Conservation (phyloP, 2,329 filamentous ascomycete species). For the Xylaria polymorpha region DNA sequence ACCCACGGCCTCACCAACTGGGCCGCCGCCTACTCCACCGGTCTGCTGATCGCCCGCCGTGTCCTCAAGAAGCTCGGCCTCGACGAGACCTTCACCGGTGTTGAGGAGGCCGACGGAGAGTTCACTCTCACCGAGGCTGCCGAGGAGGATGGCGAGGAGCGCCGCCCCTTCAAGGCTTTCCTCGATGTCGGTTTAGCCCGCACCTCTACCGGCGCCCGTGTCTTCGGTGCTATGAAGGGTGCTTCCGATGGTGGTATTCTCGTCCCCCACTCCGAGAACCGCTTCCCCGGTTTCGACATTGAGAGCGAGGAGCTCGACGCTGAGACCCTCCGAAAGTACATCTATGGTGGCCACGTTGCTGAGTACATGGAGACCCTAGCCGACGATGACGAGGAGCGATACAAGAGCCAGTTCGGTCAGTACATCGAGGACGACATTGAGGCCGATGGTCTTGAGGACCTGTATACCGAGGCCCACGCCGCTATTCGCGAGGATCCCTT, state of each 20-base stretch:
- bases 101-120: conserved; percentile 97
- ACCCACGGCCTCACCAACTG: conserved; percentile 99
- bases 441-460: conserved; percentile 95
- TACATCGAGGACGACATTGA: conserved; percentile 98
- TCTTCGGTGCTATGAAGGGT: conserved; percentile 99
- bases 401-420: conserved; percentile 96
- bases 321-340: conserved; percentile 98
- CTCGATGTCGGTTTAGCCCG: conserved; percentile 97
- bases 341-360: conserved; percentile 96
- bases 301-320: conserved; percentile 98
- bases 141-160: conserved; percentile 89
- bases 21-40: conserved; percentile 96
- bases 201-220: conserved; percentile 97
- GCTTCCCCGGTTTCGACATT: conserved; percentile 98
- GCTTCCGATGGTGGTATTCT: conserved; percentile 97
- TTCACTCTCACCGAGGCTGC: conserved; percentile 94
- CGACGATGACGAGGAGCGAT: conserved; percentile 99
- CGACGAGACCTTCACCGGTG: conserved; percentile 91
- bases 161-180: conserved; percentile 99
- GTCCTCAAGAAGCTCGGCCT: conserved; percentile 96
- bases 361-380: conserved; percentile 99
- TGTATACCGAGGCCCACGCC: conserved; percentile 94
- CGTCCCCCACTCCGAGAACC: conserved; percentile 98
- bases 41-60: conserved; percentile 96
- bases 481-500: conserved; percentile 97